Evolutionary conservation across 768 basidiomycete species (phyloP), one percentile per base, ranked within the genome.

Genomic region (Albatrellus ellisii): DNA sequence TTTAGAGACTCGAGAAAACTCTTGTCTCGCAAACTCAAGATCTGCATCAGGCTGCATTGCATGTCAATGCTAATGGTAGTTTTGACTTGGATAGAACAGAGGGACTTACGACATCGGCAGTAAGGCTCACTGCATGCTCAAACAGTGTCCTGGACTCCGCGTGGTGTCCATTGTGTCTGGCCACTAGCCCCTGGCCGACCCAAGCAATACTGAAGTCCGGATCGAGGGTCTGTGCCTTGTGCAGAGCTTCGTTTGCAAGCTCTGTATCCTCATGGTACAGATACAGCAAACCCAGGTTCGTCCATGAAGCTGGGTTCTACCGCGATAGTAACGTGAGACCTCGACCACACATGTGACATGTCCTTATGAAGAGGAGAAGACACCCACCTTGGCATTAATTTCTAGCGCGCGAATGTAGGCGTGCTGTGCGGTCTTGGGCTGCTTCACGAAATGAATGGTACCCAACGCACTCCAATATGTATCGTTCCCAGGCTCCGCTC

Each of bases 321-420:
- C n/a, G n/a, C n/a, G 50, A 6, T 25, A 17, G 39, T 34, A 20
- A 27, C 39, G 22, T 46, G 31, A 33, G 26, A 44, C n/a, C n/a
- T n/a, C n/a, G n/a, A n/a, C n/a, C n/a, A n/a, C n/a, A n/a, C n/a
- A n/a, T n/a, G 38, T 22, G 11, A 41, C n/a, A 46, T 28, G 17
- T 35, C 36, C 27, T 18, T 46, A 15, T 42, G 24, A 44, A 42
- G 15, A 38, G 20, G 12, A 40, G 22, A 15, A 22, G 14, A 4
- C 27, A 59, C 63, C 36, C 47, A 85, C 88, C 69, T 94, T 94
- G 0, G 73, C 59, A 55, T 97, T 79, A 28, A 86, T 65, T 52
- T 97, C 92, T 35, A 98, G 59, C 4, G 91, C 82, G 44, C 75
- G 82, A 55, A 97, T 77, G 52, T 88, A 95, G 4, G 88, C 84